phyloP scores from a whole-genome alignment of 176 grass and related monocot genomes.

The Carex parvula region DNA sequence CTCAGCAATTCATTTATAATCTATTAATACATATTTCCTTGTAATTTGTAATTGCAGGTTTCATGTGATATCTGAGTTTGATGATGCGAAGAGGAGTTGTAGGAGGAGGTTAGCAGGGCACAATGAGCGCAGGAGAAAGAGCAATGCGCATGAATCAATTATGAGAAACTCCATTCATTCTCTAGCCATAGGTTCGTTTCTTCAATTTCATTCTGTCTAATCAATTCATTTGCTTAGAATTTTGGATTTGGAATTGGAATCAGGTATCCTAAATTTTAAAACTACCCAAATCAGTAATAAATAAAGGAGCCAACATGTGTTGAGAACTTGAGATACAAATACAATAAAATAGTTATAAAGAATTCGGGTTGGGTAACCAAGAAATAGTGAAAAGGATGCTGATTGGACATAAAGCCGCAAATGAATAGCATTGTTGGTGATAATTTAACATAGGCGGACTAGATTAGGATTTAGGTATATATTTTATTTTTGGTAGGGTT shows the following conservation, averaged over 20 bases:
- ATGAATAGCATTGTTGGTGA: background rate
- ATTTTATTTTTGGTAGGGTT: background rate
- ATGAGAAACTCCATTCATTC: slow-evolving; percentile 39
- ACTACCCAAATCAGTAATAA: background rate
- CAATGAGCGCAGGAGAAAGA: slow-evolving; percentile 85
- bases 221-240: background rate
- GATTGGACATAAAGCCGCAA: slow-evolving; percentile 25
- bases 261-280: background rate
- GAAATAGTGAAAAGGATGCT: background rate
- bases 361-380: background rate
- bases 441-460: background rate
- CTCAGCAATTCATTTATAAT: background rate
- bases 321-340: background rate
- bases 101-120: slow-evolving; percentile 67
- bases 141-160: slow-evolving; percentile 57
- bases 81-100: slow-evolving; percentile 82
- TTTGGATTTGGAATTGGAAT: background rate
- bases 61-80: slow-evolving; percentile 79
- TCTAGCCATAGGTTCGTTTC: slow-evolving; percentile 26
- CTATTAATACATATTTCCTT: background rate
- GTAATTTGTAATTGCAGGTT: slow-evolving; percentile 34
- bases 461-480: background rate
- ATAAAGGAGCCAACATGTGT: background rate
- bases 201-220: background rate
- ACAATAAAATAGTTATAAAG: slow-evolving; percentile 24